Evolutionary conservation across 2,329 filamentous ascomycete species (phyloP), one percentile per base, ranked within the genome.

Genomic region (Coniochaeta ligniaria): DNA sequence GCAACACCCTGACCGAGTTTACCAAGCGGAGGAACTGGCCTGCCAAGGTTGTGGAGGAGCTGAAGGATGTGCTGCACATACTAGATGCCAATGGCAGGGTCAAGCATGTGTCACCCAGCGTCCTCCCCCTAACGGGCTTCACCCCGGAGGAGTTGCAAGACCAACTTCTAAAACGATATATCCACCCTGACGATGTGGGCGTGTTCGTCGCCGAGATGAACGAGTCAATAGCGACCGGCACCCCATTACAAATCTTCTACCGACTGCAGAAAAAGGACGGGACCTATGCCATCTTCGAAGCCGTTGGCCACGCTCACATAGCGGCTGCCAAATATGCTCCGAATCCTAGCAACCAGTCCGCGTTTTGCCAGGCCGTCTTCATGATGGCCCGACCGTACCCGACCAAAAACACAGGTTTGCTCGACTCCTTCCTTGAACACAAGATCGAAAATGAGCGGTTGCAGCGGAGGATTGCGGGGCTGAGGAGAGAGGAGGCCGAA

Each of bases 381-480:
- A 90, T 98, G 80, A 94, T 96, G 87, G 87, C 91, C 9, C 84
- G 93, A 22, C 91, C 91, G 1, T 96, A 97, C 72, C 92, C 92
- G 6, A 96, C 90, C 33, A 93, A 90, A 75, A 96, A 94, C 70
- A 88, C 92, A 1, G 85, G 84, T 3, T 80, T 97, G 12, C 80
- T 97, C 22, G 93, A 98, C 75, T 96, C 92, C 0, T 97, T 97
- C 69, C 80, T 98, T 31, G 94, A 98, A 72, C 93, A 97, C 77
- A 97, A 97, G 75, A 94, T 96, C 60, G 94, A 97, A 73, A 96
- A 97, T 69, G 92, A 96, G 76, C 85, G 93, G 5, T 75, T 98
- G 57, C 87, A 86, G 68, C 89, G 91, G 67, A 86, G 91, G 50
- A 96, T 98, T 63, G 87, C 89, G 20, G 92, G 96, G 74, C 79